A percentile compares a stretch with the other conserved stretches of the same genome.
phyloP scores from a whole-genome alignment of 208 protist species.

The Leishmania martiniquensis region DNA sequence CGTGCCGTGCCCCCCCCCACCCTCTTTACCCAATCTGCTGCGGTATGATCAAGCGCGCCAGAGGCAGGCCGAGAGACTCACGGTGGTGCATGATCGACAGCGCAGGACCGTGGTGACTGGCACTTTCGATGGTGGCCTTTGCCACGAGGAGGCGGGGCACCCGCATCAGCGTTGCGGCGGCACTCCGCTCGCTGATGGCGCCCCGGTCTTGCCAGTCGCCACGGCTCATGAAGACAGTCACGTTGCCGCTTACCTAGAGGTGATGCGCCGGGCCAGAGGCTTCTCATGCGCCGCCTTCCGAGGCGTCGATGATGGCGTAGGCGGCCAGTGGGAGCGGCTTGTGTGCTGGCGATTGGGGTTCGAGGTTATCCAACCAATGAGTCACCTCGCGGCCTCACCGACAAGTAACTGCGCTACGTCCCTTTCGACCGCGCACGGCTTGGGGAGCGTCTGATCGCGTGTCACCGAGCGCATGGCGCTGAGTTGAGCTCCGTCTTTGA shows the following conservation, averaged over 20 bases:
- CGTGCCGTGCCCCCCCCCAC: constrained; percentile 51
- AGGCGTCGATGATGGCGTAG: constrained; percentile 23
- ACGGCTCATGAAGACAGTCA: constrained; percentile 22
- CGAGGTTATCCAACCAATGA: constrained; percentile 74
- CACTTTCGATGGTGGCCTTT: constrained; percentile 48
- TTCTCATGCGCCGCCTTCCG: constrained; percentile 1
- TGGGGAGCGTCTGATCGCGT: background rate
- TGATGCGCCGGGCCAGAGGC: constrained; percentile 32
- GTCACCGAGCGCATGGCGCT: background rate
- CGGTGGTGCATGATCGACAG: constrained; percentile 35
- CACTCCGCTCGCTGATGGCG: constrained; percentile 36
- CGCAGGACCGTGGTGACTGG: constrained; percentile 28
- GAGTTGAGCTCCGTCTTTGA: constrained; percentile 8
- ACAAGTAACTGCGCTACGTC: constrained; percentile 44
- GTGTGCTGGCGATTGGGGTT: constrained; percentile 67
- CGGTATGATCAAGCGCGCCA: constrained; percentile 46
- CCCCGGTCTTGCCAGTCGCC: too few species aligned
- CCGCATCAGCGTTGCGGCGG: constrained; percentile 10
- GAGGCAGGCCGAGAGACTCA: constrained; percentile 43
- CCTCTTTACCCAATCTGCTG: constrained; percentile 45
- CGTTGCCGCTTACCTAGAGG: constrained; percentile 16
- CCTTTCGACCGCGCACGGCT: constrained; percentile 33
- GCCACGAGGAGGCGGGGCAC: constrained; percentile 22
- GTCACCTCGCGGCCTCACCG: constrained; percentile 41
- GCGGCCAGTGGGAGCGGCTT: constrained; percentile 85